Evolutionary conservation across 306 rosid genomes (phyloP).

Genomic region (Acacia crassicarpa): DNA sequence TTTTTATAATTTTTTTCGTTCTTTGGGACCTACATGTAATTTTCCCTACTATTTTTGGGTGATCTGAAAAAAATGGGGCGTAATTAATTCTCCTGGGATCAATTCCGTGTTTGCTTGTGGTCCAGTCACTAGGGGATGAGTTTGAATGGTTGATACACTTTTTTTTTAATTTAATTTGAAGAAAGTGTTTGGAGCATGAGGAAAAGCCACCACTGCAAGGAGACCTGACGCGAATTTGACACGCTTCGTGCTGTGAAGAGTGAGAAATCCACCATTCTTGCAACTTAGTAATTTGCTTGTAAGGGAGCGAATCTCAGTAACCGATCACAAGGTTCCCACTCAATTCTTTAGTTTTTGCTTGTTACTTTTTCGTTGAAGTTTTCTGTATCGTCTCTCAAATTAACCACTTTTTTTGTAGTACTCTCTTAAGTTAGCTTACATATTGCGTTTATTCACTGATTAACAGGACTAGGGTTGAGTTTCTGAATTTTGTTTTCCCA

Average conservation of each 20-base stretch:
- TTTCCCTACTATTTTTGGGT: too few relatives aligned
- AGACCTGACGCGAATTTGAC: background rate
- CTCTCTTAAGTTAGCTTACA: background rate
- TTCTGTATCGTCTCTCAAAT: background rate
- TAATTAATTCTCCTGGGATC: too few relatives aligned
- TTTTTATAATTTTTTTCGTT: too few relatives aligned
- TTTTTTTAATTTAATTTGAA: too few relatives aligned
- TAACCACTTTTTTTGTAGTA: background rate
- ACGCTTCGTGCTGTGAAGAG: background rate
- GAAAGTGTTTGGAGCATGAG: background rate
- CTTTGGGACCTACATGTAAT: too few relatives aligned
- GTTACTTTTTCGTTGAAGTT: background rate
- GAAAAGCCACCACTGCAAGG: background rate
- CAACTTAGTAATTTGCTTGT: background rate
- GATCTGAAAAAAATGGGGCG: too few relatives aligned
- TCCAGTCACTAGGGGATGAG: too few relatives aligned
- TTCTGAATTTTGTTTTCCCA: background rate
- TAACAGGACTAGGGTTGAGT: background rate
- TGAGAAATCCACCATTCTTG: background rate
- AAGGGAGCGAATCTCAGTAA: background rate
- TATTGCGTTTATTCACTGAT: background rate
- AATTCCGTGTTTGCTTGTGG: too few relatives aligned
- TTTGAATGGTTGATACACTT: too few relatives aligned
- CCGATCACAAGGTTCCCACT: background rate
- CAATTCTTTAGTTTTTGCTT: too few relatives aligned